Percentiles rank a stretch among this genome's conserved stretches.
phyloP scores from a whole-genome alignment of 2,329 filamentous ascomycete genomes.

The Pezicula neosporulosa region DNA sequence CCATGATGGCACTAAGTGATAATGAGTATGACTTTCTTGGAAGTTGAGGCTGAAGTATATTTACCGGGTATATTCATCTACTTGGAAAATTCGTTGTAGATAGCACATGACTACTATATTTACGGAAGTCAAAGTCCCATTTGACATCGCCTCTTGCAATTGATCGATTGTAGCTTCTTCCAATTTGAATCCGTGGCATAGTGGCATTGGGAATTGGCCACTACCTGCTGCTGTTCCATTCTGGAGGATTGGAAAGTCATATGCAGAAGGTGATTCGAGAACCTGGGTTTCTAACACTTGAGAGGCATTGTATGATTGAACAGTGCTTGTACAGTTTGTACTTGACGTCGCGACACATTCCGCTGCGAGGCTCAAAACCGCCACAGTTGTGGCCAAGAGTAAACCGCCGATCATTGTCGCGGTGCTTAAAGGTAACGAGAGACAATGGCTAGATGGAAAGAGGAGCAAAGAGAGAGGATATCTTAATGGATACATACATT shows the following conservation, averaged over 20 bases:
- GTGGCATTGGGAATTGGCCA: slow-evolving; percentile 55
- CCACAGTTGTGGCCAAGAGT: neutral
- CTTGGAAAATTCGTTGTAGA: slow-evolving; percentile 56
- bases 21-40: slow-evolving; percentile 1
- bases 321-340: neutral
- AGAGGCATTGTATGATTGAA: slow-evolving; percentile 9
- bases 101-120: slow-evolving; percentile 61
- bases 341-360: slow-evolving; percentile 1
- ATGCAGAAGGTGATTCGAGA: slow-evolving; percentile 28
- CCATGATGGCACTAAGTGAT: slow-evolving; percentile 48
- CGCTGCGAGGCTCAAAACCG: neutral
- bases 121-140: slow-evolving; percentile 52
- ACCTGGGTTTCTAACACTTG: slow-evolving; percentile 30
- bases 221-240: slow-evolving; percentile 22
- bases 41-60: slow-evolving; percentile 9
- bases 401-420: neutral
- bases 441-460: neutral
- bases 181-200: slow-evolving; percentile 56
- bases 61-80: slow-evolving; percentile 61
- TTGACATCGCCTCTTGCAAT: slow-evolving; percentile 55
- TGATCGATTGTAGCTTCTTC: slow-evolving; percentile 70
- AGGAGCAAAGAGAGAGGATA: neutral
- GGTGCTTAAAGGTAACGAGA: neutral
- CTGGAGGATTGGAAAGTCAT: slow-evolving; percentile 34
- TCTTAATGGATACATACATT: neutral